Base-by-base conservation (phyloP, 1,139 yeast genomes). In the Diutina catenulata region DNA sequence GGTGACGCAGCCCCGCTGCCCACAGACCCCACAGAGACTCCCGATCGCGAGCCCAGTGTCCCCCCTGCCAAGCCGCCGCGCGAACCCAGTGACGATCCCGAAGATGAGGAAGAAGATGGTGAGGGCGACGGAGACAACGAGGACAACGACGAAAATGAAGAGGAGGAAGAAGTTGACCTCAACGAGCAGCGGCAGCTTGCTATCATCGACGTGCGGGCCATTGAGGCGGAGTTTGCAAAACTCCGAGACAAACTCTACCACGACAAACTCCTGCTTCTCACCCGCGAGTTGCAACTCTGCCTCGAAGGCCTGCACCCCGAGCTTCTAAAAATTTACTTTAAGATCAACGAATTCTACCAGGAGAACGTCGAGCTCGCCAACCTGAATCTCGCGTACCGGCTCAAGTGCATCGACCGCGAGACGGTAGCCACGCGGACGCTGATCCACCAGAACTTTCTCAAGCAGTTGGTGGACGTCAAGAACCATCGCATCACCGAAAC, bases 271-370 rank as follows among this genome's bases (percentile, higher is more conserved):
- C 66, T 72, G 37, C 71, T 83, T 43, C 68, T 82, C 44, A 86
- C 83, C 48, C 80, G 82, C 36, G 97, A 91, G 56, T 64, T 88
- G 43, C 83, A 81, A 49, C 73, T 88, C 67, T 88, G 97, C 58
- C 64, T 80, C 25, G 83, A 80, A 47, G 96, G 95, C 5, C 74
- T 88, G 18, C 98, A 91, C 55, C 97, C 97, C 0, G 95, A 88
- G 50, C 59, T 73, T 33, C 55, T 74, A n/a, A 69, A 69, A 46
- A 69, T 71, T 23, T 81, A 83, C 52, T 74, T 73, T 43, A 81
- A 79, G 54, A 78, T 88, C 43, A 80, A 81, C 43, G 71, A 74
- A 32, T 73, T 76, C 43, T 74, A 83, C 43, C 83, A 80, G 49
- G 79, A 75, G 42, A 80, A 80, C 53, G 59, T 87, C 36, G 68